A percentile compares a stretch with the other conserved stretches of the same genome.
phyloP scores from a whole-genome alignment of 202 grass and related monocot genomes.

The Schoenoplectus triqueter region DNA sequence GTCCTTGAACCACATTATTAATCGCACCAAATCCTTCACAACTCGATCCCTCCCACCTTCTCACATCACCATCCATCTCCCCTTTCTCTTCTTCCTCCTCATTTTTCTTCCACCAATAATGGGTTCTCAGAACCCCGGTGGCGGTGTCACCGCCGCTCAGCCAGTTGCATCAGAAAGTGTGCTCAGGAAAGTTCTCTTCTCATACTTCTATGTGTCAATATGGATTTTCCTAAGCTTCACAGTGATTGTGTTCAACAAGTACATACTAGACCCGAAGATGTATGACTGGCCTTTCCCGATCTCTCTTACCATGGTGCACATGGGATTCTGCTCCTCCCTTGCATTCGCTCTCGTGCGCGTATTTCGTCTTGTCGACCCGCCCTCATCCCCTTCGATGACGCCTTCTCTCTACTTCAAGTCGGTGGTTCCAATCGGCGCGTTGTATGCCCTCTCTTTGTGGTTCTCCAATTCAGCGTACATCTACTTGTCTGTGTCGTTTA shows the following conservation, averaged over 20 bases:
- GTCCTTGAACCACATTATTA: not conserved
- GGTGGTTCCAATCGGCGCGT: constrained; percentile 72
- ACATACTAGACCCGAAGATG: constrained; percentile 93
- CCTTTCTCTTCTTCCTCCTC: not conserved
- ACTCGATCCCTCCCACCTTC: not conserved
- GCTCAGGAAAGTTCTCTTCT: constrained; percentile 62
- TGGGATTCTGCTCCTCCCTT: constrained; percentile 78
- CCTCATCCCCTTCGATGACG: constrained; percentile 56
- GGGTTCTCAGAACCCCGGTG: not conserved
- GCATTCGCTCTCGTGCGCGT: constrained; percentile 61
- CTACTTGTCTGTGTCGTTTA: constrained; percentile 60
- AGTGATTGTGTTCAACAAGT: constrained; percentile 96
- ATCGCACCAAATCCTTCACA: constrained; percentile 20
- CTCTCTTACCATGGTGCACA: constrained; percentile 91
- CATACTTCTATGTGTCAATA: constrained; percentile 78
- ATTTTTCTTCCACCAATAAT: constrained; percentile 14
- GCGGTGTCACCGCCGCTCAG: not conserved
- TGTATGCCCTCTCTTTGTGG: constrained; percentile 63
- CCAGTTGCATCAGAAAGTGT: constrained; percentile 40
- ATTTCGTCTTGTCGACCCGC: constrained; percentile 58
- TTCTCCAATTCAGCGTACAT: constrained; percentile 61
- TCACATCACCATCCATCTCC: not conserved
- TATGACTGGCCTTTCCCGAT: constrained; percentile 88
- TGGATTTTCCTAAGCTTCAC: constrained; percentile 95
- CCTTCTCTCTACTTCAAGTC: constrained; percentile 54